phyloP scores from a whole-genome alignment of 768 basidiomycete genomes.

The Mrakia blollopis region DNA sequence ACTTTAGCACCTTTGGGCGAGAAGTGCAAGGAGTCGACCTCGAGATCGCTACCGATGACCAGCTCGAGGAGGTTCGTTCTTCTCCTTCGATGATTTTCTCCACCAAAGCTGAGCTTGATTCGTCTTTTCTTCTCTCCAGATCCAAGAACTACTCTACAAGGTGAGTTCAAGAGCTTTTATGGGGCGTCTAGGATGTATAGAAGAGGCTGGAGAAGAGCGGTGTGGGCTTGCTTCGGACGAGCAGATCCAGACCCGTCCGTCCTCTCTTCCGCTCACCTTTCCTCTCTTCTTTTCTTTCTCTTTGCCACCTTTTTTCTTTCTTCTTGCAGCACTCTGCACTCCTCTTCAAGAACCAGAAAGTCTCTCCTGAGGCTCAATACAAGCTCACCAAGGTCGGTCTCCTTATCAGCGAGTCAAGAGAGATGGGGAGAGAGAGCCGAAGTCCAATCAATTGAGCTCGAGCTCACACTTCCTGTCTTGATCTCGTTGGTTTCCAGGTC shows the following conservation, averaged over 20 bases:
- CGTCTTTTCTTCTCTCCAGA: conserved; percentile 44
- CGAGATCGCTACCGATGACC: conserved; percentile 52
- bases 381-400: conserved; percentile 67
- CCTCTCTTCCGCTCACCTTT: not conserved
- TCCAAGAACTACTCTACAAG: conserved; percentile 70
- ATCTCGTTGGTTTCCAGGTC: not conserved
- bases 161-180: conserved; percentile 46
- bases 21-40: conserved; percentile 71
- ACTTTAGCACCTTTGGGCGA: conserved; percentile 67
- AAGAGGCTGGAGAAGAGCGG: not conserved
- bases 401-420: not conserved
- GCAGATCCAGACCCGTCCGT: not conserved
- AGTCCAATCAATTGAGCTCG: not conserved
- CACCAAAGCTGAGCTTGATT: too few relatives aligned
- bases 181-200: not conserved
- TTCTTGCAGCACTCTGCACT: conserved; percentile 59
- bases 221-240: not conserved
- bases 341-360: conserved; percentile 63
- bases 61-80: conserved; percentile 47
- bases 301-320: not conserved
- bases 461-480: not conserved
- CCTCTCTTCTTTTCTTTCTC: not conserved
- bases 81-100: not conserved
- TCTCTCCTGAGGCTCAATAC: conserved; percentile 79
- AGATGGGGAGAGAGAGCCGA: not conserved